These are phyloP conservation scores for Camellia granthamiana DNA, from an alignment of 148 eudicot species.

Conservation along the genomic window DNA sequence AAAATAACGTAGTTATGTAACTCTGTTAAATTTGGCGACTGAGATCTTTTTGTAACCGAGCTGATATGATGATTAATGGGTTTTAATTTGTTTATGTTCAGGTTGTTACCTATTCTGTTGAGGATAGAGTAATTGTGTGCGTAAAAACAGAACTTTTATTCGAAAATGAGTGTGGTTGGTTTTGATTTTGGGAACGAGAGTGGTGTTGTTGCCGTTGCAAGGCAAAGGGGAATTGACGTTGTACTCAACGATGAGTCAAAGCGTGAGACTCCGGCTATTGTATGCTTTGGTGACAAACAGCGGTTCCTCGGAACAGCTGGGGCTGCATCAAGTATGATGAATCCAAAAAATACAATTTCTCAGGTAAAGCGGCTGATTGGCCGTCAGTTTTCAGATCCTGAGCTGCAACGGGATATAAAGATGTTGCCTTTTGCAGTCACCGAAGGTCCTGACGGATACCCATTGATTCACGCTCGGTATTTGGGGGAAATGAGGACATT, in stretches of 20 bases:
- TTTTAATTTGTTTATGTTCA: background rate
- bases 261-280: constrained; percentile 89
- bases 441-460: constrained; percentile 90
- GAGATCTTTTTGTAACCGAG: background rate
- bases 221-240: constrained; percentile 94
- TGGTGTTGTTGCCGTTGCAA: constrained; percentile 91
- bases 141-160: background rate
- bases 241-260: constrained; percentile 95
- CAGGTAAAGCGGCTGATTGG: constrained; percentile 85
- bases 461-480: constrained; percentile 72
- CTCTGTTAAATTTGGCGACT: background rate
- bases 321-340: constrained; percentile 90
- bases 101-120: background rate
- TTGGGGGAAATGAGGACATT: constrained; percentile 68
- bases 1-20: background rate
- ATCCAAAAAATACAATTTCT: constrained; percentile 86
- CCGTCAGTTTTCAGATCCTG: constrained; percentile 74
- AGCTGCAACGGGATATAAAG: constrained; percentile 72
- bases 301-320: constrained; percentile 92
- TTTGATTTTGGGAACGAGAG: constrained; percentile 94
- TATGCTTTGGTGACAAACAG: constrained; percentile 93
- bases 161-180: constrained; percentile 91
- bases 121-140: background rate
- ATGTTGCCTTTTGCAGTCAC: constrained; percentile 67
- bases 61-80: background rate